Base-by-base conservation (phyloP, 1,284 basidiomycete genomes). In the Cronartium ribicola region DNA sequence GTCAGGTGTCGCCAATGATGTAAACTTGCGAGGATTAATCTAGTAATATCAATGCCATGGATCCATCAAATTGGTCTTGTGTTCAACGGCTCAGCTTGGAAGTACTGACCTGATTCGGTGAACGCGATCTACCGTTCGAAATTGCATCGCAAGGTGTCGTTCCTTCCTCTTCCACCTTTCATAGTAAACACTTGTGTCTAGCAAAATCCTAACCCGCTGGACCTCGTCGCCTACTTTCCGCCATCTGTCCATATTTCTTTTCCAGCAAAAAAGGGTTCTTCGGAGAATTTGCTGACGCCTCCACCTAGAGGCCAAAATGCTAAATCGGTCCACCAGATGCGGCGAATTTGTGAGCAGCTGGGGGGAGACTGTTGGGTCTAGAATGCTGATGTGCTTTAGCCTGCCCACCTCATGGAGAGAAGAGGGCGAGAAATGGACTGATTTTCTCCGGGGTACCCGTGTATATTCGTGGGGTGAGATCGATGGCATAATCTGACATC, bases 1-100 rank as follows among this genome's bases (percentile, higher is more conserved):
- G 69, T 72, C 20, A 72, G 36, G 48, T 29, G 62, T 62, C 61
- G 64, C 69, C 69, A 72, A n/a, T 43, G 48, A 65, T 66, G 48
- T 36, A 72, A 36, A 44, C 63, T 37, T 0, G 39, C n/a, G 11
- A 44, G 41, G 17, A 65, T 5, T 17, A 72, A 43, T 14, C 69
- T 72, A 59, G n/a, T 29, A 8, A 51, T 37, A 40, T 40, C 29
- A 37, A 40, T 29, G 22, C 41, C 3, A 46, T 29, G n/a, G 40
- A 37, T 2, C 8, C 3, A 57, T 43, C 7, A 17, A 8, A 57
- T 29, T 29, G 29, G 29, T 29, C 29, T 1, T 29, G 29, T 29
- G 29, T 65, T n/a, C 29, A 37, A 29, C 17, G 14, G 5, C 22
- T 13, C 13, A 6, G 10, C 7, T 0, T 5, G n/a, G 11, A 57